Percentiles rank a stretch among this genome's conserved stretches.
Evolutionary conservation across 129 eudicot species (phyloP).

Genomic region (Centaurea solstitialis): DNA sequence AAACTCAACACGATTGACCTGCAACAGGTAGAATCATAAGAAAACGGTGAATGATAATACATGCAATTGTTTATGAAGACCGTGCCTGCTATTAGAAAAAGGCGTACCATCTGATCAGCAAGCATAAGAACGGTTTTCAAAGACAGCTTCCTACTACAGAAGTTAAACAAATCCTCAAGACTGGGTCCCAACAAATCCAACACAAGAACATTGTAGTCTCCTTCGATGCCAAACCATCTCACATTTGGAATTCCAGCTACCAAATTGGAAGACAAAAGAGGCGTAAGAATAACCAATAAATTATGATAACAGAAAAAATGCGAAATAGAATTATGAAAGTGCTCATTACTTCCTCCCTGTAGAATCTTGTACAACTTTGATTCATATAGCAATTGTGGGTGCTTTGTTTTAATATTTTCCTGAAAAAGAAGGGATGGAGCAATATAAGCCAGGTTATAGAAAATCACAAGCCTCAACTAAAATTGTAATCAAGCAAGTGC

Average conservation of each 20-base stretch:
- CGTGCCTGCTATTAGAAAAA: slow-evolving; percentile 2
- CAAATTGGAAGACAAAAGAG: slow-evolving; percentile 27
- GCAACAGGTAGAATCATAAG: slow-evolving; percentile 9
- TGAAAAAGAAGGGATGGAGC: slow-evolving; percentile 30
- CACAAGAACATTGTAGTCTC: slow-evolving; percentile 97
- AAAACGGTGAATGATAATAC: background rate
- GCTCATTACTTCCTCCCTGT: slow-evolving; percentile 94
- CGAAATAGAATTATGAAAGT: slow-evolving; percentile 3
- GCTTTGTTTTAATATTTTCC: slow-evolving; percentile 97
- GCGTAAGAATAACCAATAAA: slow-evolving; percentile 24
- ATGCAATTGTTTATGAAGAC: background rate
- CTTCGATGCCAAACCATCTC: slow-evolving; percentile 96
- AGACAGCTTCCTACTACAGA: slow-evolving; percentile 92
- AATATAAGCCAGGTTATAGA: background rate
- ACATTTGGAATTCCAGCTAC: slow-evolving; percentile 96
- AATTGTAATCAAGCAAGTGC: background rate
- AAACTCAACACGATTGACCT: slow-evolving; percentile 92
- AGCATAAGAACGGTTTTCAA: slow-evolving; percentile 98
- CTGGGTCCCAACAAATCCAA: slow-evolving; percentile 97
- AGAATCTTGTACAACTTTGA: slow-evolving; percentile 90
- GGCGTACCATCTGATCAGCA: slow-evolving; percentile 95
- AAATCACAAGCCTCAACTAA: slow-evolving; percentile 3
- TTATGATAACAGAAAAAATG: background rate
- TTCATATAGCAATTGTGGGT: slow-evolving; percentile 91
- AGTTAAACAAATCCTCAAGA: slow-evolving; percentile 91